Conservation (phyloP, 306 rosid genomes). For the Acmispon strigosus region DNA sequence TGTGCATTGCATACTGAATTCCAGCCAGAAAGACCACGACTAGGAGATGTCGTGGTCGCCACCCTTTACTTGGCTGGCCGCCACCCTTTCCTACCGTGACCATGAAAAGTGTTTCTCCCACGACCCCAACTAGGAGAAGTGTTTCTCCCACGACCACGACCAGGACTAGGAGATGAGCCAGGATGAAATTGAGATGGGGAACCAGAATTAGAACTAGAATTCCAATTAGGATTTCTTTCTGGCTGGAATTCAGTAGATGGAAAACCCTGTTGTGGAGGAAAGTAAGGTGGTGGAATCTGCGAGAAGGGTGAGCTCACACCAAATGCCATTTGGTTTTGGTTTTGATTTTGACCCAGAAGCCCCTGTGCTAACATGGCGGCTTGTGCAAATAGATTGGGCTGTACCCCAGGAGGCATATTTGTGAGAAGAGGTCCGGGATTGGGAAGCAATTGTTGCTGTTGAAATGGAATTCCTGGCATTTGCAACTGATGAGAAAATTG, state of each 20-base stretch:
- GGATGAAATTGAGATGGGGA: conserved; percentile 39
- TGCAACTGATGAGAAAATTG: conserved; percentile 47
- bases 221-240: conserved; percentile 31
- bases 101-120: conserved; percentile 37
- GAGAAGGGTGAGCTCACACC: conserved; percentile 41
- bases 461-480: conserved; percentile 36
- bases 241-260: conserved; percentile 23
- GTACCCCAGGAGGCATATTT: conserved; percentile 27
- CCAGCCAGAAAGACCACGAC: no score
- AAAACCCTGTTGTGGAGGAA: conserved; percentile 32
- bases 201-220: conserved; percentile 18
- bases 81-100: conserved; percentile 50
- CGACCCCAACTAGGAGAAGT: conserved; percentile 23
- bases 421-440: conserved; percentile 24
- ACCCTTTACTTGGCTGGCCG: conserved; percentile 42
- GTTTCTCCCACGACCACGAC: conserved; percentile 28
- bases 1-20: not conserved
- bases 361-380: conserved; percentile 37
- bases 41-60: no score
- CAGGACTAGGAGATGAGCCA: conserved; percentile 37
- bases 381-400: conserved; percentile 37
- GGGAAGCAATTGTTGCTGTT: conserved; percentile 46
- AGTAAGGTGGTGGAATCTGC: conserved; percentile 19
- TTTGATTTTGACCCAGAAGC: conserved; percentile 41
- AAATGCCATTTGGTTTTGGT: conserved; percentile 32